Conservation (phyloP, 2,329 filamentous ascomycete species). For the Rhynchosporium graminicola region DNA sequence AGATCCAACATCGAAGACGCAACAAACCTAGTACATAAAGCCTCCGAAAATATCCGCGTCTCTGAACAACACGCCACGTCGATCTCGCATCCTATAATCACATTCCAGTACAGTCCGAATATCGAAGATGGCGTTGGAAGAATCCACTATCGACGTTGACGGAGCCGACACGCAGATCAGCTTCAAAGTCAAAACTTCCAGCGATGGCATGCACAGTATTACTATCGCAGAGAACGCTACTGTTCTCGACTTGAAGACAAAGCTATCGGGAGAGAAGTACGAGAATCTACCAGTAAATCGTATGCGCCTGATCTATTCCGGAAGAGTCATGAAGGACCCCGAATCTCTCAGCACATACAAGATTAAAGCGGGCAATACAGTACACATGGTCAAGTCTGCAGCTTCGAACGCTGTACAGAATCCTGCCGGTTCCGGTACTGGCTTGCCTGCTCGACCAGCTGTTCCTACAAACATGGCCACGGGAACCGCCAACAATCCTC, state of each 20-base stretch:
- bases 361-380: constrained; percentile 92
- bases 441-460: constrained; percentile 52
- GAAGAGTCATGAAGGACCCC: constrained; percentile 92
- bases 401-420: constrained; percentile 64
- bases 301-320: constrained; percentile 96
- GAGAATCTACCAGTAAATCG: constrained; percentile 85
- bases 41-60: not conserved
- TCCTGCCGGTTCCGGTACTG: constrained; percentile 46
- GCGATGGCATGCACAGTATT: constrained; percentile 79
- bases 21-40: not conserved
- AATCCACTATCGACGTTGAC: constrained; percentile 40
- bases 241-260: constrained; percentile 84
- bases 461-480: constrained; percentile 78
- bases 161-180: constrained; percentile 71
- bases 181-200: constrained; percentile 98
- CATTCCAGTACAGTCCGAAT: not conserved
- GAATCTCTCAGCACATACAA: constrained; percentile 86
- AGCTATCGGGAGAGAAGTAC: constrained; percentile 77
- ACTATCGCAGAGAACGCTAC: constrained; percentile 76
- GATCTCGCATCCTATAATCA: not conserved
- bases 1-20: not conserved
- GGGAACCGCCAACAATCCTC: constrained; percentile 81
- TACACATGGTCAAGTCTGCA: constrained; percentile 95
- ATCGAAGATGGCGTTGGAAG: constrained; percentile 52
- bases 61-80: not conserved